These are phyloP conservation scores for Suhomyces xylopsoci DNA, from an alignment of 805 yeast species.

Conservation along the genomic window DNA sequence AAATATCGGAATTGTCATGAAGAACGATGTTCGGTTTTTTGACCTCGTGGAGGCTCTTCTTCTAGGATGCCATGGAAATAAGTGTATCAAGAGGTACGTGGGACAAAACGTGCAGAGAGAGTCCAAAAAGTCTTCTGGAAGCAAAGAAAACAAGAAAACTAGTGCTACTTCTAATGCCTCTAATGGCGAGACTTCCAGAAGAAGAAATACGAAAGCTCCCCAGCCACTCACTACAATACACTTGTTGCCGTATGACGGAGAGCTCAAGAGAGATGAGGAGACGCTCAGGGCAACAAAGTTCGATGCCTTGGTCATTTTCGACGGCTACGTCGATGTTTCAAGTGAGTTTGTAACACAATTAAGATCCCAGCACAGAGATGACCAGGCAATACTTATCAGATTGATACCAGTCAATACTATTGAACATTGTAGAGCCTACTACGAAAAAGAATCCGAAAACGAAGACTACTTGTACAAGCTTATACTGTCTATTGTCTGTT, in stretches of 20 bases:
- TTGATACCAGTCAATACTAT: slow-evolving; percentile 76
- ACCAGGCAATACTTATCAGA: slow-evolving; percentile 56
- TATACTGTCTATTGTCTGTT: slow-evolving; percentile 77
- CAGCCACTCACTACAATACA: slow-evolving; percentile 10
- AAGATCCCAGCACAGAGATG: slow-evolving; percentile 25
- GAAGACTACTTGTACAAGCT: slow-evolving; percentile 56
- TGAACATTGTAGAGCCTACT: slow-evolving; percentile 70
- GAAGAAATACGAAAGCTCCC: neutral
- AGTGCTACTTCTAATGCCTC: neutral
- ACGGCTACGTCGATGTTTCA: slow-evolving; percentile 51
- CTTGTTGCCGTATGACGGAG: slow-evolving; percentile 13
- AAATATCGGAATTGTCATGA: slow-evolving; percentile 66
- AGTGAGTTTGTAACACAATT: slow-evolving; percentile 26
- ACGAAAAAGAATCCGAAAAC: slow-evolving; percentile 23
- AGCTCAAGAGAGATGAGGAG: slow-evolving; percentile 21
- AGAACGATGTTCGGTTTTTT: slow-evolving; percentile 59
- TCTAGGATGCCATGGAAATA: slow-evolving; percentile 50
- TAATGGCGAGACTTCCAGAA: neutral
- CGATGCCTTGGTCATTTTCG: slow-evolving; percentile 63
- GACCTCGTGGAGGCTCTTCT: slow-evolving; percentile 74
- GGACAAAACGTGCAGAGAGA: slow-evolving; percentile 60
- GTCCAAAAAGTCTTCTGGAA: slow-evolving; percentile 18
- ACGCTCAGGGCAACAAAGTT: slow-evolving; percentile 30
- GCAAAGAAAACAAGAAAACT: slow-evolving; percentile 1
- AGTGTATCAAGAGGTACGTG: slow-evolving; percentile 52